These are phyloP conservation scores for Aristolochia fimbriata DNA, from an alignment of 164 flowering plant genomes.

Conservation along the genomic window DNA sequence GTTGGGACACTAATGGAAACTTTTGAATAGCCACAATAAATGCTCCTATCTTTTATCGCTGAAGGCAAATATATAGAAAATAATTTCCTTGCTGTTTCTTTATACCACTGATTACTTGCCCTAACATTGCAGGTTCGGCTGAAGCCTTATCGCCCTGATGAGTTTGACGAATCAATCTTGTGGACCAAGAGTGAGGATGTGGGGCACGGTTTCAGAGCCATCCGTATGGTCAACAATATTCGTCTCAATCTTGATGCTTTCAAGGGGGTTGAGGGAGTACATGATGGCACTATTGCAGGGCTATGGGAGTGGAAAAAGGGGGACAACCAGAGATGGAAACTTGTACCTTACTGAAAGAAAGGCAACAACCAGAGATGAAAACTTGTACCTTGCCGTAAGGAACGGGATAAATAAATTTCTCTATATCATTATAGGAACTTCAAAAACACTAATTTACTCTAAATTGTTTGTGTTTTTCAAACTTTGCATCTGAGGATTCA, in stretches of 20 bases:
- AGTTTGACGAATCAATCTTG: conserved; percentile 47
- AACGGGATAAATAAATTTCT: not conserved
- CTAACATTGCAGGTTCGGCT: conserved; percentile 44
- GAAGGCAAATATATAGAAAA: not conserved
- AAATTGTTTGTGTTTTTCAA: too few species aligned
- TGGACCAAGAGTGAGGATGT: conserved; percentile 61
- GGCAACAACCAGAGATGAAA: conserved; percentile 74
- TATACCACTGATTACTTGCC: not conserved
- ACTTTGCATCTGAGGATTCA: too few species aligned
- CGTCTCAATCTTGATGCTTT: conserved; percentile 60
- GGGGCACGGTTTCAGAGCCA: conserved; percentile 46
- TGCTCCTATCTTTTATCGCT: not conserved
- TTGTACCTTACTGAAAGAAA: conserved; percentile 40
- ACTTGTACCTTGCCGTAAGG: conserved; percentile 40
- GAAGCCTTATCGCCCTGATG: conserved; percentile 37
- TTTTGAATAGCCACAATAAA: too few species aligned
- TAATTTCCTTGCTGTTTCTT: not conserved
- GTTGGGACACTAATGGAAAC: too few species aligned
- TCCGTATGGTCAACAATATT: conserved; percentile 65
- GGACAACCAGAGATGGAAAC: conserved; percentile 75
- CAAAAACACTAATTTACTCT: too few species aligned
- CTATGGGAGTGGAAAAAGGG: conserved; percentile 67
- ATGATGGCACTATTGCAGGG: conserved; percentile 51
- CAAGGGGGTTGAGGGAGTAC: conserved; percentile 69
- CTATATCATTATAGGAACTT: too few species aligned